These are phyloP conservation scores for Euptelea pleiosperma DNA, from an alignment of 164 flowering plant genomes.

Conservation along the genomic window DNA sequence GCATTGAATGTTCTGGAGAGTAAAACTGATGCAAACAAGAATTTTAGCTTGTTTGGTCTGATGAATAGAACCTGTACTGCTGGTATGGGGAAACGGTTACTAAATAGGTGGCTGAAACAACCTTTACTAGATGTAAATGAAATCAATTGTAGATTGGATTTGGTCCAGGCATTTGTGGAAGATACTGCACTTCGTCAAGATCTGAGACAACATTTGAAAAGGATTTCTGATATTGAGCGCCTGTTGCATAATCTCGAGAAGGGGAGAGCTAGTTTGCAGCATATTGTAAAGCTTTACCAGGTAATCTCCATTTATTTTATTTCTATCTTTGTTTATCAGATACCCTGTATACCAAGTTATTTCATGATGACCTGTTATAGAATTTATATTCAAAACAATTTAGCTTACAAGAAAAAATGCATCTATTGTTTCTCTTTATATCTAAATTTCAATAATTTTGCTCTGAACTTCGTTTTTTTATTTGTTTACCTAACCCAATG, in stretches of 20 bases:
- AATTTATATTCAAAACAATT: background rate
- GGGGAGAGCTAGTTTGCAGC: constrained; percentile 71
- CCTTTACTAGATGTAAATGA: constrained; percentile 79
- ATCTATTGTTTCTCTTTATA: background rate
- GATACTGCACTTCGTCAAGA: constrained; percentile 87
- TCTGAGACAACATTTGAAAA: constrained; percentile 86
- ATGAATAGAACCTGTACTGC: constrained; percentile 98
- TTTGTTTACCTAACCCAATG: background rate
- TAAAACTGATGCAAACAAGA: constrained; percentile 96
- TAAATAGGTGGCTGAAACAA: constrained; percentile 96
- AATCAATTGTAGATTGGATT: constrained; percentile 73
- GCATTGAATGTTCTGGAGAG: constrained; percentile 91
- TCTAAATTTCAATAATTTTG: background rate
- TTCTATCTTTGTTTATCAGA: background rate
- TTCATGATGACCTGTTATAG: background rate
- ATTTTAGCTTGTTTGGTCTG: constrained; percentile 88
- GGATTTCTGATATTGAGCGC: constrained; percentile 85
- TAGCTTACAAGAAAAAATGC: background rate
- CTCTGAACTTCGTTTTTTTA: background rate
- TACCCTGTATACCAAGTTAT: background rate
- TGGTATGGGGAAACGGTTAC: constrained; percentile 92
- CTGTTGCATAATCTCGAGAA: constrained; percentile 63
- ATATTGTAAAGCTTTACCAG: constrained; percentile 94
- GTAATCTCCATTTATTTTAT: constrained; percentile 24
- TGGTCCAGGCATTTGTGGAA: constrained; percentile 94